These are phyloP conservation scores for Gossypium rotundifolium DNA, from an alignment of 345 rosid species.

Conservation along the genomic window DNA sequence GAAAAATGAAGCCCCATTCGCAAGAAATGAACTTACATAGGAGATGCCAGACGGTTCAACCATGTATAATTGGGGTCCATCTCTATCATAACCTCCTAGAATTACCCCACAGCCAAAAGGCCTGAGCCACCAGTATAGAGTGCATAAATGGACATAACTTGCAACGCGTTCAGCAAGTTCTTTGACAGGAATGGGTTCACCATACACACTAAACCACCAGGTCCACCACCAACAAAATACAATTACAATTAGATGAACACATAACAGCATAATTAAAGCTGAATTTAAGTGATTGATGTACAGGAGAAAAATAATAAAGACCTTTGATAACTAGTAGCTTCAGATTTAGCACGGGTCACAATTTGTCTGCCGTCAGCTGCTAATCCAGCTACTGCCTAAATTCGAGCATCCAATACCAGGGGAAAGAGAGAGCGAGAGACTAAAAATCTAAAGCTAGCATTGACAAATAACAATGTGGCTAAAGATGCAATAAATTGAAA, in stretches of 20 bases:
- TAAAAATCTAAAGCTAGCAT: not conserved
- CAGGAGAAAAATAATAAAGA: constrained; percentile 8
- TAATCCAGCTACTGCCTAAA: constrained; percentile 95
- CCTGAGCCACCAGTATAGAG: constrained; percentile 99
- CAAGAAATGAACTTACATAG: constrained; percentile 47
- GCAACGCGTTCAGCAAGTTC: constrained; percentile 96
- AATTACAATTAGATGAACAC: not conserved
- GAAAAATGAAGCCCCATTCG: not conserved
- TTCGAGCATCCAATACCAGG: not conserved
- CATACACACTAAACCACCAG: constrained; percentile 57
- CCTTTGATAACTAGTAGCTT: constrained; percentile 84
- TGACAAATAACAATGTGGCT: not conserved
- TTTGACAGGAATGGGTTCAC: constrained; percentile 82
- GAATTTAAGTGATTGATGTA: not conserved
- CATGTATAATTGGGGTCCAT: constrained; percentile 92
- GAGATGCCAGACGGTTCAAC: constrained; percentile 95
- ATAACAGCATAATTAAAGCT: not conserved
- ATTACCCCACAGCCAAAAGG: constrained; percentile 97
- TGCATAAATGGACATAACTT: constrained; percentile 90
- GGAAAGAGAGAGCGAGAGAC: not conserved
- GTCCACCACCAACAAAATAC: not conserved
- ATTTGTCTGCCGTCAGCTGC: constrained; percentile 99
- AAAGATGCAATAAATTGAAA: not conserved
- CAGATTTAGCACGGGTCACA: constrained; percentile 83
- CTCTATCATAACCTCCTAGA: constrained; percentile 96